These are phyloP conservation scores for Entomortierella parvispora DNA, from an alignment of 192 early-diverging fungal genomes.

Conservation along the genomic window DNA sequence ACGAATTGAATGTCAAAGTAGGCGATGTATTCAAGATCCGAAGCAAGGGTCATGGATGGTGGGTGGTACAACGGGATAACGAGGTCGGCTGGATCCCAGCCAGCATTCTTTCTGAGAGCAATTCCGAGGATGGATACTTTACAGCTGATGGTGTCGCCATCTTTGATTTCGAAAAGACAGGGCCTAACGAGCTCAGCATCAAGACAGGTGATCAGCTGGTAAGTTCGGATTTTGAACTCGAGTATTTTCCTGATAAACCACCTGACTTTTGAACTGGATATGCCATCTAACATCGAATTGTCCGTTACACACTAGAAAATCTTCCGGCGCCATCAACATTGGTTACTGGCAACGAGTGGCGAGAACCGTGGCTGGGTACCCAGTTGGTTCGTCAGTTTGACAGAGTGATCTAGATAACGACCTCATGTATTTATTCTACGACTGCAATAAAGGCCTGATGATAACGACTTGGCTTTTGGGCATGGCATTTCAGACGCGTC, in stretches of 20 bases:
- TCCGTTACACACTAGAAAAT: constrained; percentile 33
- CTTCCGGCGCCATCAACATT: constrained; percentile 50
- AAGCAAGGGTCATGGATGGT: constrained; percentile 67
- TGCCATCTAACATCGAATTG: constrained; percentile 18
- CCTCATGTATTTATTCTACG: too few relatives aligned
- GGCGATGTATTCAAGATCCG: constrained; percentile 71
- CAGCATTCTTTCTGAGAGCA: constrained; percentile 61
- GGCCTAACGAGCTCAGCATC: constrained; percentile 62
- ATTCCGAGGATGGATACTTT: constrained; percentile 55
- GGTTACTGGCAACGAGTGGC: constrained; percentile 46
- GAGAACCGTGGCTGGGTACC: constrained; percentile 67
- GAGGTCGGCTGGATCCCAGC: constrained; percentile 68
- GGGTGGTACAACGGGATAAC: constrained; percentile 64
- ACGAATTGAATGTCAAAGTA: constrained; percentile 69
- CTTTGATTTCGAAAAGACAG: constrained; percentile 61
- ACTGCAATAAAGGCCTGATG: too few relatives aligned
- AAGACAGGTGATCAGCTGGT: constrained; percentile 63
- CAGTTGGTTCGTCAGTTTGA: constrained; percentile 64
- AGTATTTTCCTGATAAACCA: constrained; percentile 25
- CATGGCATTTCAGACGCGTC: too few relatives aligned
- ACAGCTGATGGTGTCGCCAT: constrained; percentile 59
- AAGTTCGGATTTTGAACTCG: too few relatives aligned
- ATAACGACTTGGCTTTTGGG: too few relatives aligned
- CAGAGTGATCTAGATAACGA: too few relatives aligned
- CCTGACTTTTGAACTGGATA: too few relatives aligned